phyloP scores from a whole-genome alignment of 2,329 filamentous ascomycete species.

The Penicillium sp. region DNA sequence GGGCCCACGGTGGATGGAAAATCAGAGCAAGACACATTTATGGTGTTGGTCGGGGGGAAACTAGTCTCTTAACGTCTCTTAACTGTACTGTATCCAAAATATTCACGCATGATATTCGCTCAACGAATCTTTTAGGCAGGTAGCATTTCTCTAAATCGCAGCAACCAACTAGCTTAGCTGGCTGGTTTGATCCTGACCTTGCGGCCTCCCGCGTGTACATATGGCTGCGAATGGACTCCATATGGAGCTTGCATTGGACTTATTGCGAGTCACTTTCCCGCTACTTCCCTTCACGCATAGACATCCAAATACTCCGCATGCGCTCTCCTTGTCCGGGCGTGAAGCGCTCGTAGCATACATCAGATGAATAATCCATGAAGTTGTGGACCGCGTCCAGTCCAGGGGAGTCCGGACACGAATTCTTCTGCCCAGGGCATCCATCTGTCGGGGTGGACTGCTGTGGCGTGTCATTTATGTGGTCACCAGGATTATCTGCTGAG shows the following conservation, averaged over 20 bases:
- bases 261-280: not conserved
- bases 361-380: conserved; percentile 60
- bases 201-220: not conserved
- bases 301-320: conserved; percentile 53
- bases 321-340: conserved; percentile 49
- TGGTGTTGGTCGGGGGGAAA: not conserved
- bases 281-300: conserved; percentile 39
- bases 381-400: conserved; percentile 55
- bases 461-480: conserved; percentile 46
- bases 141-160: not conserved
- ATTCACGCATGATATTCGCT: not conserved
- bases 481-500: conserved; percentile 33
- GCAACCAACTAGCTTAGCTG: not conserved
- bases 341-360: conserved; percentile 55
- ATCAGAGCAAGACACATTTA: not conserved
- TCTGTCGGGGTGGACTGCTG: conserved; percentile 56
- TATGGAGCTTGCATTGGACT: not conserved
- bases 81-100: conserved; percentile 1
- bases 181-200: not conserved
- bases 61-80: not conserved
- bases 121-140: not conserved
- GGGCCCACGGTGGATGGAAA: not conserved
- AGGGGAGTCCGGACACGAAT: conserved; percentile 48
- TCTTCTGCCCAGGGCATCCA: conserved; percentile 53
- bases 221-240: not conserved